Base-by-base conservation (phyloP, 768 basidiomycete genomes). In the Lenzites betulinus region DNA sequence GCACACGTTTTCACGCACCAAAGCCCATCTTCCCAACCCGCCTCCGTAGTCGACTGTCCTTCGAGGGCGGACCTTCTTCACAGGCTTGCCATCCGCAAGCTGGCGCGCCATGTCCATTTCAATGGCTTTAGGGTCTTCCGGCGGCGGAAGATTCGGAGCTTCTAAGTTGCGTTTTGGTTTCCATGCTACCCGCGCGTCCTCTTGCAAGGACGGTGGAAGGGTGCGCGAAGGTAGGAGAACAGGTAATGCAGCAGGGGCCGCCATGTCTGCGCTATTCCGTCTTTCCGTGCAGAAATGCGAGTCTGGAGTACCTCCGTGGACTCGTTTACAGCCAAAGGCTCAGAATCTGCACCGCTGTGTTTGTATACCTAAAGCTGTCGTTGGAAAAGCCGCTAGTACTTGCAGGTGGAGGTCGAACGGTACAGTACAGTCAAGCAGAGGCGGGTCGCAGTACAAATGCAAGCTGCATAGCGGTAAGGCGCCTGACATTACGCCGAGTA, bases 31-130 rank as follows among this genome's bases (percentile, higher is more conserved):
- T 16, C 89, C 91, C 75, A 96, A 80, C 1, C 88, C 87, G 28
- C 94, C 95, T 66, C 90, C 89, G 67, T 95, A 98, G 75, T 98
- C 97, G 13, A 98, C 95, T 20, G 97, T 98, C 76, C 94, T 78
- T 55, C 95, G 78, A 22, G 97, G 95, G 62, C 94, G 83, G 48
- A 92, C 95, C 79, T 94, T 95, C 81, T 93, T 96, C 63, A 90
- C 82, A 18, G 86, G 77, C 72, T 90, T 92, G 3, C 92, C 92
- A 67, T 93, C 93, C 63, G 90, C 77, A 67, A 84, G 76, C 69
- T 86, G 87, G 49, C 87, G 77, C 28, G 83, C 86, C 66, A 81
- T 86, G 1, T 90, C 92, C 62, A 92, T 78, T 68, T 95, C 92
- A 61, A 88, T 85, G 47, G 88, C 71, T 71, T 87, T 87, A 6